phyloP scores from a whole-genome alignment of 768 basidiomycete genomes.

The Pulveroboletus sp. region DNA sequence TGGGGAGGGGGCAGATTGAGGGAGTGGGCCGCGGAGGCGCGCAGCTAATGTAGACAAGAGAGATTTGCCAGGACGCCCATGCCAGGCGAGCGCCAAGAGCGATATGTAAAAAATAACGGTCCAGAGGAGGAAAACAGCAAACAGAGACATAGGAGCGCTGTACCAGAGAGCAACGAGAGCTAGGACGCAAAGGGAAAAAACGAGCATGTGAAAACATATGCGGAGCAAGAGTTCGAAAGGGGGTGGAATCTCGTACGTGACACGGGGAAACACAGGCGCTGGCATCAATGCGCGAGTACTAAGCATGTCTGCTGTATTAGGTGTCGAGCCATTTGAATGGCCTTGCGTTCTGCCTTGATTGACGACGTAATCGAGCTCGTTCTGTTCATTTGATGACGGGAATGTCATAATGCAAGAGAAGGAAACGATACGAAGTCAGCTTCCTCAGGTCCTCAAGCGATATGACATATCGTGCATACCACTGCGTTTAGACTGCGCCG shows the following conservation, averaged over 20 bases:
- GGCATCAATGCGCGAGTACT: slow-evolving; percentile 40
- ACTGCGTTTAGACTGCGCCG: slow-evolving; percentile 67
- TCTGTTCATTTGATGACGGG: slow-evolving; percentile 39
- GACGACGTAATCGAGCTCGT: slow-evolving; percentile 69
- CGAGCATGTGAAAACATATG: slow-evolving; percentile 49
- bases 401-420: slow-evolving; percentile 1
- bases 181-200: slow-evolving; percentile 57
- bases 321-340: slow-evolving; percentile 39
- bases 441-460: slow-evolving; percentile 12
- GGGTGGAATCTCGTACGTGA: slow-evolving; percentile 32
- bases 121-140: slow-evolving; percentile 65
- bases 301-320: slow-evolving; percentile 48
- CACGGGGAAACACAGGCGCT: slow-evolving; percentile 21
- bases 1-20: slow-evolving; percentile 31
- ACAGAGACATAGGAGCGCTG: slow-evolving; percentile 49
- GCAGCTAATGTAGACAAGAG: slow-evolving; percentile 47
- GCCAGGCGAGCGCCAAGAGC: slow-evolving; percentile 54
- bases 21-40: slow-evolving; percentile 38
- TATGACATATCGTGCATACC: slow-evolving; percentile 42
- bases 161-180: slow-evolving; percentile 58
- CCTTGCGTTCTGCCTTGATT: slow-evolving; percentile 47
- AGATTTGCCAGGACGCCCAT: slow-evolving; percentile 54
- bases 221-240: slow-evolving; percentile 42
- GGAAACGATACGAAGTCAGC: slow-evolving; percentile 18
- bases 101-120: slow-evolving; percentile 51